Base-by-base conservation (phyloP, 805 yeast species). In the Grigorovia jiainica region DNA sequence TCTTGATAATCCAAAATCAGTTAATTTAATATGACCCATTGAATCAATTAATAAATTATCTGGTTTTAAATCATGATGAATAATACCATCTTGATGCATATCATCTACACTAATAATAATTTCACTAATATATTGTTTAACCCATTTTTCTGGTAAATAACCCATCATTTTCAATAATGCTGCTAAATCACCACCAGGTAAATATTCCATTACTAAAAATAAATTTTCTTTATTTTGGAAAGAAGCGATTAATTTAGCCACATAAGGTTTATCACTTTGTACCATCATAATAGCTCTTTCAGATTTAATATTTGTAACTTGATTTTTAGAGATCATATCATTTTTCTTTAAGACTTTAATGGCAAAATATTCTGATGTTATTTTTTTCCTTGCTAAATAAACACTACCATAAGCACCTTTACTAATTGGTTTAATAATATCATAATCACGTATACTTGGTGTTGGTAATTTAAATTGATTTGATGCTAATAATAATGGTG, bases 241-340 rank as follows among this genome's bases (percentile, higher is more conserved):
- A 27, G 94, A 82, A 40, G 83, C 84, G 54, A 79, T 84, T 24
- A 92, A 67, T 55, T 82, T 87, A 1, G 95, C 97, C 45, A 92
- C 97, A 57, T 82, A 87, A 0, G 95, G 94, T 31, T 90, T 82
- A 47, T 87, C 90, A 2, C 95, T 76, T 57, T 92, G 97, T 2
- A 94, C 80, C 94, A 92, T 92, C 87, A 92, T 81, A n/a, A 90
- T 90, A 0, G 97, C 96, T 36, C 98, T 68, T 60, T 94, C 99
- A 1, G 95, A 84, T 53, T 83, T 84, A 25, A 94, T 95, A 58
- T 92, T 92, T 17, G 89, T 79, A 5, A 90, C 90, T 66, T 92
- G 98, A 68, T 94, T 94, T 64, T 90, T 92, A 2, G 95, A 90
- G 46, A 92, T 80, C 97, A 92, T 92, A 61, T 92, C 97, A 3